Conservation (phyloP, 257 asterid species). For the Capsicum baccatum region DNA sequence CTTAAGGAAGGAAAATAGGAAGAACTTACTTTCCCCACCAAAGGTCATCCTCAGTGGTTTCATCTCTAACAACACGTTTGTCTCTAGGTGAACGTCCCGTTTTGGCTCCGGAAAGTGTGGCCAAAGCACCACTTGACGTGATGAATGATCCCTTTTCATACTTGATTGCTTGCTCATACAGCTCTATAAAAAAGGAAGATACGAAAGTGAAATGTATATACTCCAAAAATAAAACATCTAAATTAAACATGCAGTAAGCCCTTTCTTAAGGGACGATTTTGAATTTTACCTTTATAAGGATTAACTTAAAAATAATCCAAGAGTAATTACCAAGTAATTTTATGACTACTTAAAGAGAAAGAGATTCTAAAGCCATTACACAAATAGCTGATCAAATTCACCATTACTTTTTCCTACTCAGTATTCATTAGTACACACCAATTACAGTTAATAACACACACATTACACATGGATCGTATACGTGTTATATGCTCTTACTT, state of each 20-base stretch:
- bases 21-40: constrained; percentile 98
- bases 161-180: constrained; percentile 84
- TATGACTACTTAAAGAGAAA: neutral
- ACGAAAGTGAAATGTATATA: neutral
- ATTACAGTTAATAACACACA: no score
- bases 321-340: neutral
- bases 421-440: no score
- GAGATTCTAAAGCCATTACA: no score
- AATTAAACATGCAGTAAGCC: neutral
- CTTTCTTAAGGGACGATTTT: no score
- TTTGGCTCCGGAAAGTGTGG: constrained; percentile 93
- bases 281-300: no score
- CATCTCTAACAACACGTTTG: constrained; percentile 87
- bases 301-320: neutral
- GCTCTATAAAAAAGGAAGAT: constrained; percentile 45
- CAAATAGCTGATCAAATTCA: no score
- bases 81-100: constrained; percentile 93
- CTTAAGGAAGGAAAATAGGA: neutral
- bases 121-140: constrained; percentile 80
- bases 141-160: constrained; percentile 87
- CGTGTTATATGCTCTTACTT: no score
- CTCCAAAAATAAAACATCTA: neutral
- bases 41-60: constrained; percentile 69
- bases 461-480: no score
- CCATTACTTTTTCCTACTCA: no score